Percentiles rank a stretch among this genome's conserved stretches.
phyloP scores from a whole-genome alignment of 75 land plant genomes.

The Cunninghamia lanceolata region DNA sequence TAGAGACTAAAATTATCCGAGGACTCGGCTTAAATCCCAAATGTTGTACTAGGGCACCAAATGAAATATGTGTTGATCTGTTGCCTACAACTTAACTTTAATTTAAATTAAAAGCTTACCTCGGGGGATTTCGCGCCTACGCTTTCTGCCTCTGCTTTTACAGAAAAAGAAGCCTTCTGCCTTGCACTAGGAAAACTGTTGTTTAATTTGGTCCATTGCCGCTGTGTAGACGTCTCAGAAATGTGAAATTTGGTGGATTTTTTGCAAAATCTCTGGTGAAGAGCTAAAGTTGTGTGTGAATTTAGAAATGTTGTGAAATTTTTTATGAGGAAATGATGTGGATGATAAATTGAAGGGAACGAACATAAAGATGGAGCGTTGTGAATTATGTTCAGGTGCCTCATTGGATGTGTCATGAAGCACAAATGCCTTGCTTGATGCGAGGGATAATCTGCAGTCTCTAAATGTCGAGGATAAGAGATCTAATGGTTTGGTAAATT shows the following conservation, averaged over 20 bases:
- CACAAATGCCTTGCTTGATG: neutral
- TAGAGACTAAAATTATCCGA: neutral
- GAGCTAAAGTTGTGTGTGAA: neutral
- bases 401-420: neutral
- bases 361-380: neutral
- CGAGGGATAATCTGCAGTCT: too few species aligned
- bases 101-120: neutral
- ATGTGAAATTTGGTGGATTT: neutral
- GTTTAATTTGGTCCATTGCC: neutral
- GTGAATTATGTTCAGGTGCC: neutral
- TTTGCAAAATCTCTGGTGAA: neutral
- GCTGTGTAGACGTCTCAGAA: neutral
- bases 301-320: neutral
- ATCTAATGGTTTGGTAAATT: too few species aligned
- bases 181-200: neutral
- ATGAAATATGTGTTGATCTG: neutral
- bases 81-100: neutral
- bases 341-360: neutral
- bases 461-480: too few species aligned
- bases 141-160: neutral
- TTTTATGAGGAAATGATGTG: neutral
- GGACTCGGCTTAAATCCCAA: neutral
- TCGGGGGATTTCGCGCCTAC: neutral
- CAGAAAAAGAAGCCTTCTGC: neutral
- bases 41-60: neutral